Evolutionary conservation across 331 rosid species (phyloP), one percentile per base, ranked within the genome.

Genomic region (Rosa hybrid): DNA sequence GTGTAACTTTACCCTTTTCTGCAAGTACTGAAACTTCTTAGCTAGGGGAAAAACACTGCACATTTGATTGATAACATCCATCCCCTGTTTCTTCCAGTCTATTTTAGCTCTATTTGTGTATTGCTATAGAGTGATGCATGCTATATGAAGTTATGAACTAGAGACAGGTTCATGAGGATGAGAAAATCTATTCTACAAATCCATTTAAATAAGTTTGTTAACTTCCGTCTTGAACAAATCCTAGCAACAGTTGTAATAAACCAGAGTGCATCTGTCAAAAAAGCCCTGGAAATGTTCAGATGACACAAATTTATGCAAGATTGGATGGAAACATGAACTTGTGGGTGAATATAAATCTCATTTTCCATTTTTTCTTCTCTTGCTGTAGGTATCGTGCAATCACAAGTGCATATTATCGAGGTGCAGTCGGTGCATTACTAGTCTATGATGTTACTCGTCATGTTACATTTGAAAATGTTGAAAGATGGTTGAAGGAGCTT

Each of bases 401-500:
- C 78, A 93, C 98, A 3, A 93, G 94, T 76, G 98, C 98, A 62
- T 93, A 93, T 77, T 93, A 93, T 70, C 84, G 98, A 4, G 94
- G 97, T 68, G 98, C 97, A 18, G 98, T 90, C n/a, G 98, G 98
- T 5, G 98, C 97, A 11, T 83, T 93, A 41, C 87, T 93, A 23
- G 97, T 93, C 39, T 93, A 93, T 73, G 97, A 93, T 42, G 92
- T 91, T 77, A 88, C 98, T 12, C 93, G 98, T 25, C 94, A 88
- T 77, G 91, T 87, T 13, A 91, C 96, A 77, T 93, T 90, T 84
- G 91, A 91, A 80, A 91, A 90, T 72, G 92, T 91, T 84, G 92
- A 86, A 79, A 93, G 94, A 83, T 93, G 98, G 98, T 76, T 93
- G 84, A 93, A 90, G 89, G 98, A 93, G 86, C 90, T 93, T 46